phyloP scores from a whole-genome alignment of 352 stramenopile genomes.

The Globisporangium viniferum region DNA sequence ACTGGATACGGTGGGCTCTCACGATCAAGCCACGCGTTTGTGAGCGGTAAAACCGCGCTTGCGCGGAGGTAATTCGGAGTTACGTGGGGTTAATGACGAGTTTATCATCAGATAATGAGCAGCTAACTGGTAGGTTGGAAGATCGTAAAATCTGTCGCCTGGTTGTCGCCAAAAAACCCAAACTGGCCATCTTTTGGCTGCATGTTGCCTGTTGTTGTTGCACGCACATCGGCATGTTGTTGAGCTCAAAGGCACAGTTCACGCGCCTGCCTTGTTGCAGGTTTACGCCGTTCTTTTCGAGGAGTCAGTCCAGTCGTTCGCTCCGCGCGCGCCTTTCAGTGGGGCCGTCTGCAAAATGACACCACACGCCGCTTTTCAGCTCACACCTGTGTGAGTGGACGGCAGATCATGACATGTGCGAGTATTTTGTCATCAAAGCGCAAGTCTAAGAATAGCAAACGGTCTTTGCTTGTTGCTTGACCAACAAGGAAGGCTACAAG shows the following conservation, averaged over 20 bases:
- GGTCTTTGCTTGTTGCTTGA: neutral
- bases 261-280: neutral
- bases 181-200: slow-evolving; percentile 18
- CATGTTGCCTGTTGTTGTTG: slow-evolving; percentile 4
- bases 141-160: neutral
- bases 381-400: neutral
- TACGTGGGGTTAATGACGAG: no score
- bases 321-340: neutral
- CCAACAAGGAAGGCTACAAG: neutral
- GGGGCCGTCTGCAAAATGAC: neutral
- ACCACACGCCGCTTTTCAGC: neutral
- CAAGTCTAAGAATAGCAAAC: neutral
- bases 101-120: neutral
- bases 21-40: slow-evolving; percentile 6
- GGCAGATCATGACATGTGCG: neutral
- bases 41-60: neutral
- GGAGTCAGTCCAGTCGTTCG: slow-evolving; percentile 3
- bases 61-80: neutral
- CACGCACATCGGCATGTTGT: neutral
- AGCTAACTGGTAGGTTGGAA: neutral
- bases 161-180: slow-evolving; percentile 2
- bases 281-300: neutral
- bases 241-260: slow-evolving; percentile 16
- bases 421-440: neutral
- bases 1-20: slow-evolving; percentile 31